These are phyloP conservation scores for Colletotrichum liaoningense DNA, from an alignment of 2,329 filamentous ascomycete genomes.

Conservation along the genomic window DNA sequence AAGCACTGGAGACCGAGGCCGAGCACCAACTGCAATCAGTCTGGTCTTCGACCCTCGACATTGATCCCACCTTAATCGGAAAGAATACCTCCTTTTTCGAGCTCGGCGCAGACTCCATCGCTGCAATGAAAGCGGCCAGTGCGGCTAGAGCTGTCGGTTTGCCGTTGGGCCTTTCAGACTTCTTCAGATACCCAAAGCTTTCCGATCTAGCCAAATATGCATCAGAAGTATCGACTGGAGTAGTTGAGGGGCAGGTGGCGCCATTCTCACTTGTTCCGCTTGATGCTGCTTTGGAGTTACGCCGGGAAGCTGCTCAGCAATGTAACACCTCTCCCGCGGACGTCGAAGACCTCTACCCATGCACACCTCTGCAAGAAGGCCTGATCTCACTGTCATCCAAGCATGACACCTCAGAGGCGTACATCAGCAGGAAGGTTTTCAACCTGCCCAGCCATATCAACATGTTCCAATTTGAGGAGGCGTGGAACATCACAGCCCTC, in stretches of 20 bases:
- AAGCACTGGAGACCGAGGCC: not conserved
- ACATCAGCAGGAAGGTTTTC: constrained; percentile 29
- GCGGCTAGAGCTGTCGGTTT: not conserved
- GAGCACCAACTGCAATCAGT: not conserved
- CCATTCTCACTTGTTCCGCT: not conserved
- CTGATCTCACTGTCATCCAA: not conserved
- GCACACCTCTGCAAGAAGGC: constrained; percentile 13
- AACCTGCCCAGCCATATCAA: constrained; percentile 2
- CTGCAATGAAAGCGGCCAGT: not conserved
- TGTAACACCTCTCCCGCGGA: not conserved
- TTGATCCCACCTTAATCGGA: not conserved
- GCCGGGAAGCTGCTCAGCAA: not conserved
- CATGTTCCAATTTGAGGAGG: not conserved
- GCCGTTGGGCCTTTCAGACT: not conserved
- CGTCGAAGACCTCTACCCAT: constrained; percentile 24
- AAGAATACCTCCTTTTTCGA: not conserved
- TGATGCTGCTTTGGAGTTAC: not conserved
- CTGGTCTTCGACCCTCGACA: not conserved
- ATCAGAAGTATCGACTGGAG: not conserved
- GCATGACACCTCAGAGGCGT: constrained; percentile 25
- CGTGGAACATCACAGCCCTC: not conserved
- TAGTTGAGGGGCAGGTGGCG: not conserved
- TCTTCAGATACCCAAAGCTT: not conserved
- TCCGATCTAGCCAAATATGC: not conserved
- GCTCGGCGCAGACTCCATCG: not conserved